Base-by-base conservation (phyloP, 2,329 filamentous ascomycete species). In the Beauveria scarabaeidicola region DNA sequence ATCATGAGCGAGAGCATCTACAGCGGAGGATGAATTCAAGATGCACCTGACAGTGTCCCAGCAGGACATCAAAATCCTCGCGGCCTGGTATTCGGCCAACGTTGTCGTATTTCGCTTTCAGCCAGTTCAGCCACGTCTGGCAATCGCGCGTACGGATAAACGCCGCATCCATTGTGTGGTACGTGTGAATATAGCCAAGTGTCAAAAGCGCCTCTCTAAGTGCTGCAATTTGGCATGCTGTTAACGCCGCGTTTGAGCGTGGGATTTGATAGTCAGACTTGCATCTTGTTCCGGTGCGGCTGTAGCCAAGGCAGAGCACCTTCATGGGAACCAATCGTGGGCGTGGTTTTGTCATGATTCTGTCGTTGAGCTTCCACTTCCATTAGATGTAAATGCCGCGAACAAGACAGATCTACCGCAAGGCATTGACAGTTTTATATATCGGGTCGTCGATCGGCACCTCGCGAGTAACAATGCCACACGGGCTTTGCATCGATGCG, bases 281-380 rank as follows among this genome's bases (percentile, higher is more conserved):
- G 44, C 58, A 60, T 32, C 41, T 53, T 11, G 57, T 59, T 27
- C 57, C 57, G 9, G 57, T 59, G 6, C 58, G 58, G 36, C 58
- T 53, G 32, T 46, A 60, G 13, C 58, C 58, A 23, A 60, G 58
- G 23, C 58, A 60, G n/a, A 60, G 43, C 27, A 60, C 58, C 43
- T 41, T 60, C 58, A 60, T 50, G 2, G 58, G 51, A 10, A 54
- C 58, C 17, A 36, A 40, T 29, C 58, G 58, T 23, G 8, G 29
- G 5, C 29, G 40, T 56, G 23, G 2, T 27, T 11, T 1, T 5
- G 23, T 19, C 2, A 23, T 11, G 11, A 19, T 43, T 5, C 2
- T 41, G 13, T 43, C 3, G 9, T 17, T 6, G 5, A 8, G n/a
- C 19, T 36, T 7, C 2, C 19, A 32, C 21, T 25, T 21, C 0